These are phyloP conservation scores for Starmerella sirachaensis DNA, from an alignment of 805 yeast species.

Conservation along the genomic window DNA sequence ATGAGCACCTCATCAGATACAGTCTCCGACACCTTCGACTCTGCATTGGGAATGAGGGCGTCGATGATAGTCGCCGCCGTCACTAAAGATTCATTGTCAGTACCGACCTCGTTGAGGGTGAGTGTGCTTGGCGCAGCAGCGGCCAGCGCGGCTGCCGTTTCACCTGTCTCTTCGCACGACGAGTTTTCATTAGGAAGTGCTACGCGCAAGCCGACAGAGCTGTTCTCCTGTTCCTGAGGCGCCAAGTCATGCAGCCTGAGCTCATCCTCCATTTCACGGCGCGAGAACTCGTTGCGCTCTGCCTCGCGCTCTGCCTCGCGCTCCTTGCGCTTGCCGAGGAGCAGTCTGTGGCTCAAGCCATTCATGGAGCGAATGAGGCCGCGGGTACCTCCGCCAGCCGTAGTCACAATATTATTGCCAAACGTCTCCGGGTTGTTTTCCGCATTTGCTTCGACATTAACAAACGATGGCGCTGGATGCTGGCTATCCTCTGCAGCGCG, in stretches of 20 bases:
- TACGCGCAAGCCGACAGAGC: conserved; percentile 1
- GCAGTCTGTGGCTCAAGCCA: conserved; percentile 70
- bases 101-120: conserved; percentile 67
- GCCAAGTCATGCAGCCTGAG: conserved; percentile 25
- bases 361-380: conserved; percentile 80
- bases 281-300: too few relatives aligned
- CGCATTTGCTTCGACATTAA: conserved; percentile 70
- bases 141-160: conserved; percentile 1
- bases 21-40: background rate
- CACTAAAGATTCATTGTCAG: conserved; percentile 11
- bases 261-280: conserved; percentile 22
- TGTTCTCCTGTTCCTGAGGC: conserved; percentile 5
- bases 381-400: conserved; percentile 42
- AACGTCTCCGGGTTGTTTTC: conserved; percentile 63
- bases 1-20: conserved; percentile 34
- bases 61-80: conserved; percentile 10
- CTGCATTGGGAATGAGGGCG: conserved; percentile 10
- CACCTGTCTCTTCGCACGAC: conserved; percentile 1
- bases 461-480: conserved; percentile 45
- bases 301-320: conserved; percentile 22
- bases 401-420: conserved; percentile 57
- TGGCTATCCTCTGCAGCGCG: conserved; percentile 17
- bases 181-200: background rate
- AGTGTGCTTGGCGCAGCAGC: conserved; percentile 24
- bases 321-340: conserved; percentile 32